phyloP scores from a whole-genome alignment of 2,329 filamentous ascomycete species.

The Phaeosphaeriaceae sp. region DNA sequence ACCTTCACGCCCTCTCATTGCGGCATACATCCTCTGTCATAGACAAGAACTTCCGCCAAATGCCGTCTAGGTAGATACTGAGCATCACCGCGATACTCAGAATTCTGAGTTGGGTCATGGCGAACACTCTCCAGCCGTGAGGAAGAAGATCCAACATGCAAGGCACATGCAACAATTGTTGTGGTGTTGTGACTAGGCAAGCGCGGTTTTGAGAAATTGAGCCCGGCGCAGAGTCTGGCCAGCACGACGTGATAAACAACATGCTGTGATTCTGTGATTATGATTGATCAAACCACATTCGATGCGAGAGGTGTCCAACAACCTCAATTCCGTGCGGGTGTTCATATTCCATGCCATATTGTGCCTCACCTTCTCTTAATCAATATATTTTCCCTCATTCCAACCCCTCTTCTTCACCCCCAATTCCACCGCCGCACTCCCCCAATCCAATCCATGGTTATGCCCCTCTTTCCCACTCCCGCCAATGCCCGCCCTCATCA shows the following conservation, averaged over 20 bases:
- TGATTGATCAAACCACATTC: background rate
- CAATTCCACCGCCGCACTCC: constrained; percentile 90
- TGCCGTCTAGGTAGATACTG: background rate
- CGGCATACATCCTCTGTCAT: background rate
- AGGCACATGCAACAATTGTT: background rate
- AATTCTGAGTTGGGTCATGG: background rate
- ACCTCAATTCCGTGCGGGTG: no score
- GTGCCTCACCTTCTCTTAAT: constrained; percentile 37
- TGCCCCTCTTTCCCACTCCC: constrained; percentile 63
- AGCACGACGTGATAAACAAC: no score
- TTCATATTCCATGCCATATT: no score
- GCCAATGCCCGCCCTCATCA: constrained; percentile 78
- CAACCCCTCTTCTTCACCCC: constrained; percentile 86
- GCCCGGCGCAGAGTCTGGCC: no score
- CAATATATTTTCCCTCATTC: constrained; percentile 71
- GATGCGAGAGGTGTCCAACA: no score
- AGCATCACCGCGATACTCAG: background rate
- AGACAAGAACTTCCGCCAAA: background rate
- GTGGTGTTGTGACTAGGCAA: background rate
- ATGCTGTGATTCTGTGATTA: background rate
- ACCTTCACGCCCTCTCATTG: background rate
- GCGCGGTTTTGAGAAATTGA: no score
- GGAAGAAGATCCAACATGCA: background rate
- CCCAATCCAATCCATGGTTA: constrained; percentile 98
- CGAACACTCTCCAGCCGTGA: background rate